Base-by-base conservation (phyloP, 2,329 filamentous ascomycete genomes). In the Exserohilum rostratum region DNA sequence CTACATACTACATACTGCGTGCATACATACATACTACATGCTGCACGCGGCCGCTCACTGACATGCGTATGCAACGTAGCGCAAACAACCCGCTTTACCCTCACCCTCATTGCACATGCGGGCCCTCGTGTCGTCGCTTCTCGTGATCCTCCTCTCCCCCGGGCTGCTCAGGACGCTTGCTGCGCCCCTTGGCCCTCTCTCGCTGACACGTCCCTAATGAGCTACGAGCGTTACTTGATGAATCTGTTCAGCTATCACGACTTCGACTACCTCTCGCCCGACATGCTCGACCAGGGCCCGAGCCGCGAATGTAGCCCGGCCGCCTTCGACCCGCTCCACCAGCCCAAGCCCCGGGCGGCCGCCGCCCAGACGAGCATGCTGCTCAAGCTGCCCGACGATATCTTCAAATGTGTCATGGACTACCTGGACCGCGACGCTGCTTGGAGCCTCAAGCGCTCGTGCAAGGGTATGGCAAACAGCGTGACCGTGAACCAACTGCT, bases 351-450 rank as follows among this genome's bases (percentile, higher is more conserved):
- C 44, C 58, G 45, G 31, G 57, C 57, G 13, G 49, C 55, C 17
- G 57, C 50, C 25, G 62, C 55, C 47, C 52, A 42, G 55, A 60
- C 34, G 60, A 71, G 62, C 44, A 62, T 50, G 61, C 67, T 75
- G 38, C 59, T 73, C 33, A 64, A 62, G 47, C 65, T 75, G 33
- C 71, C 72, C 4, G 69, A 71, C 51, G 72, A 75, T 51, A 69
- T 75, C 42, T 74, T 75, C 64, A 69, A 67, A 42, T 74, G 71
- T 48, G 59, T 75, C 37, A 58, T 68, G 47, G 72, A 75, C 60
- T 71, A 75, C 47, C 63, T 75, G 5, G 65, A 72, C 38, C 58
- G 71, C 22, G 66, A 70, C 33, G 62, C 64, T 22, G 72, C 71
- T 10, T 73, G 66, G 66, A 60, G 63, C n/a, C 57, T 75, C 22